These are phyloP conservation scores for Neurospora sp. DNA, from an alignment of 495 filamentous ascomycete genomes.

Conservation along the genomic window DNA sequence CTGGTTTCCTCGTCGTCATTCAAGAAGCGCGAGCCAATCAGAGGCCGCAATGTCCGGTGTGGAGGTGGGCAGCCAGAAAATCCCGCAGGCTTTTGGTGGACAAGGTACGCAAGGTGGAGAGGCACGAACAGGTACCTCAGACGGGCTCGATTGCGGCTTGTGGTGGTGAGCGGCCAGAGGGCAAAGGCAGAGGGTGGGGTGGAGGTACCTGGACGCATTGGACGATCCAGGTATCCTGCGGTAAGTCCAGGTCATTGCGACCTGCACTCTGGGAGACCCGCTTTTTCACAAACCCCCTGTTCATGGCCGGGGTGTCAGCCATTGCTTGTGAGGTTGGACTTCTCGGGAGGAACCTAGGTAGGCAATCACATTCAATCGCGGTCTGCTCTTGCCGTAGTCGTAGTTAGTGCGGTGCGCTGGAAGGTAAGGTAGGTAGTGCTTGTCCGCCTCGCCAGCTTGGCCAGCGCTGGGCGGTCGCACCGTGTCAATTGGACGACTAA, in stretches of 20 bases:
- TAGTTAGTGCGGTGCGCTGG: not conserved
- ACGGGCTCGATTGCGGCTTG: conserved; percentile 5
- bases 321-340: conserved; percentile 9
- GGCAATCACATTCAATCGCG: conserved; percentile 15
- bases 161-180: not conserved
- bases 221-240: conserved; percentile 15
- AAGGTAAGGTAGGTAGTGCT: not conserved
- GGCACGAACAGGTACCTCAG: conserved; percentile 17
- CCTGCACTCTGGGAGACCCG: conserved; percentile 17
- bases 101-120: conserved; percentile 16
- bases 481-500: conserved; percentile 14
- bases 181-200: conserved; percentile 8
- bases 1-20: conserved; percentile 3
- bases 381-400: not conserved
- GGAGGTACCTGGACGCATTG: conserved; percentile 14
- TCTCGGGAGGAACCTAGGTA: conserved; percentile 6
- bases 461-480: conserved; percentile 3
- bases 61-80: conserved; percentile 21
- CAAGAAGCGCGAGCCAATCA: not conserved
- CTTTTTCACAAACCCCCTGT: not conserved
- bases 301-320: conserved; percentile 4
- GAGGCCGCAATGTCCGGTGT: not conserved
- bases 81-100: conserved; percentile 20
- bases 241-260: conserved; percentile 12
- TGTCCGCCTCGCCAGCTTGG: not conserved